phyloP scores from a whole-genome alignment of 1,284 basidiomycete genomes.

The Coniferiporia weirii region DNA sequence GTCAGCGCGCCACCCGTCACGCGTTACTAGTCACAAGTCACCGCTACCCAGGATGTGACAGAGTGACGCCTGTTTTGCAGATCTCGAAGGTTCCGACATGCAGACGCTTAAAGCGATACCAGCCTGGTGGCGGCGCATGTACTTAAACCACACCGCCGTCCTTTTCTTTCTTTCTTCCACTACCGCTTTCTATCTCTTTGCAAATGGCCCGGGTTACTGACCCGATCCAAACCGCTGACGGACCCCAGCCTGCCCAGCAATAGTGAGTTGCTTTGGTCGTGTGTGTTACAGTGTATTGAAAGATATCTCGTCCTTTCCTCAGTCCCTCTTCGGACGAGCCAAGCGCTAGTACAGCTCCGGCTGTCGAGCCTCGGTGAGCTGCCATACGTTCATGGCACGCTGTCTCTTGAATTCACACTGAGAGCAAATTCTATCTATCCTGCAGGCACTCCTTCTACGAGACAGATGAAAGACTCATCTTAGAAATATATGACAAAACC shows the following conservation, averaged over 20 bases:
- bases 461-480: constrained; percentile 65
- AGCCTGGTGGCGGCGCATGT: too few relatives aligned
- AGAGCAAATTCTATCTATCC: not conserved
- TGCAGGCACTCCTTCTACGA: constrained; percentile 86
- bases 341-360: not conserved
- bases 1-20: not conserved
- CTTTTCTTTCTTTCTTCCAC: not conserved
- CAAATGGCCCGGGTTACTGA: constrained; percentile 4
- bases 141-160: not conserved
- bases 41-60: too few relatives aligned
- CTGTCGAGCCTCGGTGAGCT: not conserved
- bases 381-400: not conserved
- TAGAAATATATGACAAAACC: constrained; percentile 78
- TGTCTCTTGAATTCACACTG: not conserved
- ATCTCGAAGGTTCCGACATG: not conserved
- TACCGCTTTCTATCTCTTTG: not conserved
- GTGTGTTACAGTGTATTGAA: not conserved
- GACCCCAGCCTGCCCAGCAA: not conserved
- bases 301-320: too few relatives aligned
- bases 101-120: too few relatives aligned
- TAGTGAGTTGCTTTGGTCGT: constrained; percentile 7
- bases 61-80: too few relatives aligned
- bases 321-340: not conserved
- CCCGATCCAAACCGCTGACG: constrained; percentile 1
- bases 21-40: not conserved